Conservation (phyloP, 495 filamentous ascomycete species). For the Mytilinidion resinicola region DNA sequence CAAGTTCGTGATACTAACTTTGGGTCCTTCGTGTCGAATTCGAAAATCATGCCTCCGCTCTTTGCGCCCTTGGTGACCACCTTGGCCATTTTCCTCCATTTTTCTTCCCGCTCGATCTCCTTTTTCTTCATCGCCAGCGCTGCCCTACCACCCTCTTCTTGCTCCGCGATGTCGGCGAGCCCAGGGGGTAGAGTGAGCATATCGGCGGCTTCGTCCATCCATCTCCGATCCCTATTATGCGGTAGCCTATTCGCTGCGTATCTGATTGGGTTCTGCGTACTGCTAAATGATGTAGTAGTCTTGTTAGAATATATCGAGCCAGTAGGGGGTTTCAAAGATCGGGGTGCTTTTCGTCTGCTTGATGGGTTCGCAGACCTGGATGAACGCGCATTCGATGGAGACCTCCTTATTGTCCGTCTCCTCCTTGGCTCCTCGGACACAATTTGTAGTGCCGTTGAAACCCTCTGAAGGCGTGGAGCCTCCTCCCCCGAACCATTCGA, state of each 20-base stretch:
- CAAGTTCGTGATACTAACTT: slow-evolving; percentile 88
- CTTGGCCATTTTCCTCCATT: slow-evolving; percentile 96
- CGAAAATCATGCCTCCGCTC: slow-evolving; percentile 82
- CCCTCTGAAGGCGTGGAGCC: slow-evolving; percentile 54
- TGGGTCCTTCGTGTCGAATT: slow-evolving; percentile 75
- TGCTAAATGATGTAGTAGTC: slow-evolving; percentile 12
- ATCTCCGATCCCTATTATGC: slow-evolving; percentile 64
- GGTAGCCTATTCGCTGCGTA: slow-evolving; percentile 69
- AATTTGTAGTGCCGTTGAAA: slow-evolving; percentile 58
- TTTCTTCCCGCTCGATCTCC: slow-evolving; percentile 79
- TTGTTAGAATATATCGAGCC: slow-evolving; percentile 27
- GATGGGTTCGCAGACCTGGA: slow-evolving; percentile 29
- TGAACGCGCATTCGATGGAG: slow-evolving; percentile 39
- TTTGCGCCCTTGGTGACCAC: slow-evolving; percentile 44
- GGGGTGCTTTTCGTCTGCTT: slow-evolving; percentile 40
- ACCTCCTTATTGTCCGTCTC: slow-evolving; percentile 49
- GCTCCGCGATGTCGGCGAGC: slow-evolving; percentile 53
- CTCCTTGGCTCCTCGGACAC: slow-evolving; percentile 59
- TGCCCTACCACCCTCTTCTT: slow-evolving; percentile 51
- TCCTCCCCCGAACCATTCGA: slow-evolving; percentile 14
- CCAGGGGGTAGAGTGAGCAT: slow-evolving; percentile 79
- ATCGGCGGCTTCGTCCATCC: slow-evolving; percentile 78
- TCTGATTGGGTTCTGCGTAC: slow-evolving; percentile 40
- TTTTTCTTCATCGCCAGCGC: slow-evolving; percentile 63
- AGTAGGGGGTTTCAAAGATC: slow-evolving; percentile 12